Conservation (phyloP, 2,329 filamentous ascomycete species). For the Penicillium aurantiogriseum region DNA sequence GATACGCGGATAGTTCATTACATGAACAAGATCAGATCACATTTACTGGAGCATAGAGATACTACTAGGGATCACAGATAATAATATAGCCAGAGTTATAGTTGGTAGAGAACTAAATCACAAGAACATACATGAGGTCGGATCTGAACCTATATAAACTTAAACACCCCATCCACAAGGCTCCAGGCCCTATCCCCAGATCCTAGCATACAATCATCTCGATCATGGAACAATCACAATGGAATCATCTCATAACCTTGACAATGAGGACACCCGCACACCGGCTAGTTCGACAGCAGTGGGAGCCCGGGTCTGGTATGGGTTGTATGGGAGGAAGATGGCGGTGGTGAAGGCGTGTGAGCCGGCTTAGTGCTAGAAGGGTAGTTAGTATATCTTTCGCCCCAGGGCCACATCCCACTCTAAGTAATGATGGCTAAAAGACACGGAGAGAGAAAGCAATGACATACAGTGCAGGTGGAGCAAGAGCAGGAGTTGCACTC, state of each 20-base stretch:
- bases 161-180: slow-evolving; percentile 15
- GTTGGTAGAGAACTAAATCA: slow-evolving; percentile 7
- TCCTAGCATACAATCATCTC: slow-evolving; percentile 8
- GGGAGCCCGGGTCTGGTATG: slow-evolving; percentile 25
- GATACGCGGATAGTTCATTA: background rate
- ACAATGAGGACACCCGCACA: background rate
- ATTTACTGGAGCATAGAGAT: background rate
- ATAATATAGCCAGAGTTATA: slow-evolving; percentile 4
- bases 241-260: background rate
- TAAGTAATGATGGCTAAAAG: background rate
- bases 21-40: background rate
- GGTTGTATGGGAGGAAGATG: slow-evolving; percentile 22
- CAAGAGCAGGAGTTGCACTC: slow-evolving; percentile 43
- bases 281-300: slow-evolving; percentile 21
- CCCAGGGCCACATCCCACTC: background rate
- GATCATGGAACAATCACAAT: slow-evolving; percentile 5
- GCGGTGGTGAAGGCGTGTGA: slow-evolving; percentile 15
- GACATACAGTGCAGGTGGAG: slow-evolving; percentile 38
- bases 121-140: slow-evolving; percentile 15
- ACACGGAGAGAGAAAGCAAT: background rate
- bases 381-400: slow-evolving; percentile 14
- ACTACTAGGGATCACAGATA: background rate
- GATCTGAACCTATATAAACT: slow-evolving; percentile 2
- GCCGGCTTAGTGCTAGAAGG: slow-evolving; percentile 25
- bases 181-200: slow-evolving; percentile 9